Conservation (phyloP, 345 rosid genomes). For the Erucastrum elatum region DNA sequence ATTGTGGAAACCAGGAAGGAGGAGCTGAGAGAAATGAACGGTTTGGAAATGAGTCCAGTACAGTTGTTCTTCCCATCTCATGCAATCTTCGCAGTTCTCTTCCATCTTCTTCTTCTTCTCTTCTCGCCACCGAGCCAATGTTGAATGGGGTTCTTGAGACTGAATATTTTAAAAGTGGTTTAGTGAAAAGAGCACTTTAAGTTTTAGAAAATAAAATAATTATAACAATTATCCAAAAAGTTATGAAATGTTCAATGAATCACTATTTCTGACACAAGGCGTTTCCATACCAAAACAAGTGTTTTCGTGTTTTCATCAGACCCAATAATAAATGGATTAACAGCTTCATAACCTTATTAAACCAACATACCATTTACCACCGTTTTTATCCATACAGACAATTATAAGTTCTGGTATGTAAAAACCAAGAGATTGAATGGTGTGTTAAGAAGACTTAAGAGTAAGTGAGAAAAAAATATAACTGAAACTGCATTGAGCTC, state of each 20-base stretch:
- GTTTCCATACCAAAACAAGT: background rate
- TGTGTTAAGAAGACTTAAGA: background rate
- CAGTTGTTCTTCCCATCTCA: constrained; percentile 67
- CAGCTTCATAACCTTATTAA: background rate
- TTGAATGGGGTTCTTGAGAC: background rate
- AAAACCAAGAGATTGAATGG: background rate
- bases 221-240: background rate
- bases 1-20: constrained; percentile 54
- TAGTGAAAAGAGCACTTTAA: background rate
- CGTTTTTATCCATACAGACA: background rate
- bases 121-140: background rate
- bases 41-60: constrained; percentile 74
- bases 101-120: constrained; percentile 43
- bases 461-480: background rate
- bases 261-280: constrained; percentile 4
- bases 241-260: background rate
- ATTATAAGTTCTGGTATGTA: background rate
- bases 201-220: background rate
- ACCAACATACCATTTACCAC: background rate
- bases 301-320: background rate
- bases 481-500: background rate
- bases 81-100: constrained; percentile 48
- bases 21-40: constrained; percentile 57
- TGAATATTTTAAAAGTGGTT: background rate
- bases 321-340: background rate